These are phyloP conservation scores for Thelephora terrestris DNA, from an alignment of 1,284 basidiomycete species.

Conservation along the genomic window DNA sequence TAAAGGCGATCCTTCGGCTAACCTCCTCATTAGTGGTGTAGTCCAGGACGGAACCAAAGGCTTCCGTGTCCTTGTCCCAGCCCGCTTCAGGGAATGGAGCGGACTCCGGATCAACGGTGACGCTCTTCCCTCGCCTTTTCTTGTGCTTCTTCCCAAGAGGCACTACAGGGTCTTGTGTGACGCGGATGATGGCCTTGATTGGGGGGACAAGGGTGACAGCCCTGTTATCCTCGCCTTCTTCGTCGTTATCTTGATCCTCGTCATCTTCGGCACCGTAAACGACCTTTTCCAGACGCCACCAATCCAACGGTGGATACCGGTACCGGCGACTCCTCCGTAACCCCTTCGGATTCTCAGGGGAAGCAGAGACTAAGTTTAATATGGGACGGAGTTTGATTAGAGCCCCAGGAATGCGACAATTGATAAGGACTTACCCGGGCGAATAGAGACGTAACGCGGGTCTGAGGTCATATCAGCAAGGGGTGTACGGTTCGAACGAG, in stretches of 20 bases:
- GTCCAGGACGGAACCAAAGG: slow-evolving; percentile 61
- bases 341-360: slow-evolving; percentile 34
- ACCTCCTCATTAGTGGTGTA: slow-evolving; percentile 54
- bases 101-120: slow-evolving; percentile 26
- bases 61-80: slow-evolving; percentile 77
- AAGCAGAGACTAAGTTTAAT: slow-evolving; percentile 1
- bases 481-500: background rate
- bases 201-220: slow-evolving; percentile 46
- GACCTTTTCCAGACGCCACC: slow-evolving; percentile 88
- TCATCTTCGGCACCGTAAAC: slow-evolving; percentile 48
- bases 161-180: slow-evolving; percentile 55
- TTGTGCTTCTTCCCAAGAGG: slow-evolving; percentile 43
- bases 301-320: slow-evolving; percentile 74
- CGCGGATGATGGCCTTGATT: slow-evolving; percentile 73
- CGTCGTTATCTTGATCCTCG: background rate
- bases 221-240: no score
- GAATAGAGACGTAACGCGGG: background rate
- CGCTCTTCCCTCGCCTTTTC: slow-evolving; percentile 34
- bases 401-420: background rate
- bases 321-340: slow-evolving; percentile 68
- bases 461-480: background rate
- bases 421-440: slow-evolving; percentile 2
- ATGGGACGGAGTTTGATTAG: no score
- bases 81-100: slow-evolving; percentile 59
- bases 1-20: slow-evolving; percentile 66